Evolutionary conservation across 208 protist species (phyloP), one percentile per base, ranked within the genome.

Genomic region (Jaenimonas drosophilae): DNA sequence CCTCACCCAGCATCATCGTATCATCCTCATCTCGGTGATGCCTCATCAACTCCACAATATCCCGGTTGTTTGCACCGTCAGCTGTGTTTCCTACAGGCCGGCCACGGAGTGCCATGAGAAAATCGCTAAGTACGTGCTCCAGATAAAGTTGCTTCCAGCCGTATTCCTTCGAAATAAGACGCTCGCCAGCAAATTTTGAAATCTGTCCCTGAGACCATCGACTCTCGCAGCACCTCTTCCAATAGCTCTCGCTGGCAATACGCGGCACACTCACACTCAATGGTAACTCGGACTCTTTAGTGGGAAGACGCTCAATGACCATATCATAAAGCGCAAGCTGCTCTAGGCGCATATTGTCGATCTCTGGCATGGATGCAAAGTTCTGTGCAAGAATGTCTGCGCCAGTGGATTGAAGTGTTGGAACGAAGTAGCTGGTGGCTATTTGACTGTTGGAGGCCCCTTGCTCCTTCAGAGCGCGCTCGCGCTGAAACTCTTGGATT

Each of bases 91-190:
- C 38, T 6, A 17, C 12, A 14, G 14, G 14, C 25, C 36, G 49
- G 16, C 34, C 50, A 17, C 64, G 59, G 16, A 88, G 66, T 4
- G 64, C 59, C 48, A 77, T 70, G 30, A 91, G 58, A 39, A 66
- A 89, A 49, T 92, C 83, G 23, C 54, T 61, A 16, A 95, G 62
- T 1, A 75, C 31, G 9, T 71, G 63, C 64, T 95, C 84, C 3
- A 95, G 61, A 37, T 75, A 95, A 30, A 91, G 69, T 16, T 76
- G 75, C 56, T 95, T 95, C 84, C 83, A 92, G 20, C 76, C 71
- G 50, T 59, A 69, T 29, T 56, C 33, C 25, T 78, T 70, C 23
- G 34, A 17, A 21, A 41, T 49, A 7, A 68, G 47, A 20, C 63
- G 34, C 26, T 67, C 52, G 7, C 45, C 44, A 9, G 59, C 41